Base-by-base conservation (phyloP, 2,329 filamentous ascomycete species). In the Periglandula ipomoeae region DNA sequence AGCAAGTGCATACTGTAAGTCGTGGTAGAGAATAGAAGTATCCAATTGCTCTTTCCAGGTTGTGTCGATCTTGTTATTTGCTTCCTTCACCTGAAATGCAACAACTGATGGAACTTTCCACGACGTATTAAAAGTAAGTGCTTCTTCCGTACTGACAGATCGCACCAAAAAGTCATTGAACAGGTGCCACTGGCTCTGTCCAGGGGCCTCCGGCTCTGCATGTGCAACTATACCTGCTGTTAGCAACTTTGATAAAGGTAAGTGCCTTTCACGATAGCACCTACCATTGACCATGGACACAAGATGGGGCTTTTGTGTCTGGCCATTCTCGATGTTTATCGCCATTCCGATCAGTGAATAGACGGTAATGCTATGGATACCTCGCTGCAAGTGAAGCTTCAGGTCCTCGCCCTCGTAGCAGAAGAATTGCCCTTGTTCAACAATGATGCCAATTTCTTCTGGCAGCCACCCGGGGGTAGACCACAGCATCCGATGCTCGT, bases 111-210 rank as follows among this genome's bases (percentile, higher is more conserved):
- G 93, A 44, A 89, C 75, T 70, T 97, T 98, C 93, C 93, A 98
- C 17, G 82, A 78, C 3, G 89, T 81, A 53, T 91, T 90, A 65
- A 97, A 98, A 22, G 85, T 82, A 17, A 97, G 72, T 0, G 91
- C 94, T 62, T 98, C 91, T 52, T 89, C 84, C 24, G 80, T 78
- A 27, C 84, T 80, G 15, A 95, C 80, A 9, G 85, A 82, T 11
- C 87, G 81, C 20, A 98, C 94, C 32, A 95, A 70, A 60, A 98
- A 98, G 67, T 98, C 93, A 58, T 98, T 98, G 71, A 98, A 96
- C 1, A 98, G 69, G 66, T 97, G 89, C 94, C 94, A 98, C 57
- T 85, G 84, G 59, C 80, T 84, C 54, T 81, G 76, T 3, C 70
- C 71, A 1, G 80, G 75, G 0, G 76, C 64, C 38, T 78, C 72